Evolutionary conservation across 164 flowering plant genomes (phyloP).

Genomic region (Akebia trifoliata): DNA sequence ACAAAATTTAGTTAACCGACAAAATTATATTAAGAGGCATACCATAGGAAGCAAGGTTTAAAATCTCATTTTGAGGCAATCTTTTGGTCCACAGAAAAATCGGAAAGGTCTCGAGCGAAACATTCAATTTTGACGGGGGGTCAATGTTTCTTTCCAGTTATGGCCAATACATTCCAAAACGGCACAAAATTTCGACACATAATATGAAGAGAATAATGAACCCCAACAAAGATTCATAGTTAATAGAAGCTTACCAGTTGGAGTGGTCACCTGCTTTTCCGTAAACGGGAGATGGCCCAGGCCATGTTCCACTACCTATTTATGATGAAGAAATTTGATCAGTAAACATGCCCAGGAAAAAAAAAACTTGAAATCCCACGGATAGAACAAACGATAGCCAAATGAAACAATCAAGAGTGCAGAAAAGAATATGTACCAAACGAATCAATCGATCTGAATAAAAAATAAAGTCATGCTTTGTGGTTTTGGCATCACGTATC

Average conservation of each 20-base stretch:
- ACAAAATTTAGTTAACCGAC: too few species aligned
- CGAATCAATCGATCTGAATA: slow-evolving; percentile 95
- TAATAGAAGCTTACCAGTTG: slow-evolving; percentile 70
- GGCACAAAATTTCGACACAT: too few species aligned
- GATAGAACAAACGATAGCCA: background rate
- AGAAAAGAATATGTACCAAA: slow-evolving; percentile 50
- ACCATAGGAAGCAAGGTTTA: too few species aligned
- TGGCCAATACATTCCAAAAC: too few species aligned
- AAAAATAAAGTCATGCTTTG: slow-evolving; percentile 96
- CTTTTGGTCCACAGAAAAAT: too few species aligned
- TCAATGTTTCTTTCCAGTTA: too few species aligned
- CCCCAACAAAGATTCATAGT: background rate
- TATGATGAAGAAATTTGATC: slow-evolving; percentile 3
- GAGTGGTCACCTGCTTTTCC: slow-evolving; percentile 94
- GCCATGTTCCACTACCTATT: slow-evolving; percentile 98
- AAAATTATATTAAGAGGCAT: too few species aligned
- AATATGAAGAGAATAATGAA: too few species aligned
- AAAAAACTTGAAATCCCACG: background rate
- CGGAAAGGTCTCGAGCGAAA: too few species aligned
- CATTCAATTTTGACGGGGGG: too few species aligned
- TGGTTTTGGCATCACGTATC: slow-evolving; percentile 83
- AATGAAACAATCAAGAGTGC: background rate
- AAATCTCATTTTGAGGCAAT: too few species aligned
- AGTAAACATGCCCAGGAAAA: slow-evolving; percentile 4
- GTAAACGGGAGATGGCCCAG: slow-evolving; percentile 98